Evolutionary conservation across 176 grass and related monocot species (phyloP), one percentile per base, ranked within the genome.

Genomic region (Coix lacrymajobi): DNA sequence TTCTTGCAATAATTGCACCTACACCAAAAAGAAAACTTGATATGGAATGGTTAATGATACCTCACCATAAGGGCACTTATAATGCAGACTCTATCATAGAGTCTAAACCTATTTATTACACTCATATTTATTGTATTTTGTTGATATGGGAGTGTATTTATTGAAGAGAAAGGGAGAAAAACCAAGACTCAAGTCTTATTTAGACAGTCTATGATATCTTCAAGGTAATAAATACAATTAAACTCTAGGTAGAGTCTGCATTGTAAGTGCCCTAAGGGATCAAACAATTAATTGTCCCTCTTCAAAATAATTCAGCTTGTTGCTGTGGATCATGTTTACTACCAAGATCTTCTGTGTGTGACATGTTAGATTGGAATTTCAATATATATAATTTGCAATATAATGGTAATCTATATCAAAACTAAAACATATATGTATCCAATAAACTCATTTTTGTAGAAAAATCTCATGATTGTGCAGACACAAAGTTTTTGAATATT

Each of bases 31-130:
- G 67, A 56, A 54, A 40, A 66, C 4, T 80, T 65, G 40, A 16
- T 10, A 81, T 8, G 57, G 44, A 73, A 73, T 80, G 54, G 76
- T 72, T 79, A 30, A 64, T 86, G 69, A 57, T 86, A 45, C 32
- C 69, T 66, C 46, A 30, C 77, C 44, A 10, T 25, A 65, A 38
- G n/a, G n/a, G n/a, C n/a, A n/a, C n/a, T n/a, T n/a, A n/a, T n/a
- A n/a, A n/a, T n/a, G n/a, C n/a, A n/a, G n/a, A n/a, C n/a, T n/a
- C n/a, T n/a, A n/a, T n/a, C n/a, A n/a, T n/a, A n/a, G n/a, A n/a
- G n/a, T n/a, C n/a, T n/a, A n/a, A n/a, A n/a, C n/a, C n/a, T n/a
- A n/a, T n/a, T n/a, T n/a, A n/a, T n/a, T n/a, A n/a, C n/a, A n/a
- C n/a, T n/a, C n/a, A n/a, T n/a, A n/a, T n/a, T n/a, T n/a, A n/a